Evolutionary conservation across 2,329 filamentous ascomycete species (phyloP).

Genomic region (Fusarium secorum): DNA sequence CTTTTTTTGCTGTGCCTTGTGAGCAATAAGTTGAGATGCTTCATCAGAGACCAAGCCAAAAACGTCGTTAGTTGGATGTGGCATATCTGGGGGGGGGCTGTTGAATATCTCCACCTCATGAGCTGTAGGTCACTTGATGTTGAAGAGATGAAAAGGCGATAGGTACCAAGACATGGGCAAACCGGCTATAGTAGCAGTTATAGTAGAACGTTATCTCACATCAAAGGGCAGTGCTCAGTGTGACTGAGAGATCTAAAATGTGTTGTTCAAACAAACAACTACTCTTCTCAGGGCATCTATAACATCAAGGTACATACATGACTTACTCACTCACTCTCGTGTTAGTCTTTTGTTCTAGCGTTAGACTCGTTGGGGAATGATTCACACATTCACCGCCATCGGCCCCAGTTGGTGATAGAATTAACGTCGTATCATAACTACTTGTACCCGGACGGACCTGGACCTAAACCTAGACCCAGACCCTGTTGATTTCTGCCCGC

Average conservation of each 20-base stretch:
- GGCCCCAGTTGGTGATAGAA: conserved; percentile 31
- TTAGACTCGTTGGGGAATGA: conserved; percentile 26
- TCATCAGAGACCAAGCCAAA: conserved; percentile 27
- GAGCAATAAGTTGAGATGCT: conserved; percentile 21
- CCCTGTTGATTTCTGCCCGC: conserved; percentile 28
- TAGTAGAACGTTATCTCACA: too few species aligned
- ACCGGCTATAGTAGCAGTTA: too few species aligned
- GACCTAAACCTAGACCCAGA: conserved; percentile 25
- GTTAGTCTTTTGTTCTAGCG: conserved; percentile 13
- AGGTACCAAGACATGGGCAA: not conserved
- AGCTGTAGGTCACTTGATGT: not conserved
- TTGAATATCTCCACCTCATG: conserved; percentile 9
- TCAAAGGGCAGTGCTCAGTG: not conserved
- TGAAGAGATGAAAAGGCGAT: too few species aligned
- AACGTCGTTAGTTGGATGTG: conserved; percentile 20
- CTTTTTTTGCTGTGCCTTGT: conserved; percentile 28
- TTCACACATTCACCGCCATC: conserved; percentile 43
- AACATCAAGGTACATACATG: not conserved
- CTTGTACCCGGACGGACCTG: conserved; percentile 1
- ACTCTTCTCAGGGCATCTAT: not conserved
- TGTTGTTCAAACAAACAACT: not conserved
- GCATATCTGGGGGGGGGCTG: conserved; percentile 20
- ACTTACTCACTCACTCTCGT: not conserved
- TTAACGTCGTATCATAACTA: conserved; percentile 39
- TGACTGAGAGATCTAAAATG: not conserved